Conservation (phyloP, 2,329 filamentous ascomycete genomes). For the Periconia sp. region DNA sequence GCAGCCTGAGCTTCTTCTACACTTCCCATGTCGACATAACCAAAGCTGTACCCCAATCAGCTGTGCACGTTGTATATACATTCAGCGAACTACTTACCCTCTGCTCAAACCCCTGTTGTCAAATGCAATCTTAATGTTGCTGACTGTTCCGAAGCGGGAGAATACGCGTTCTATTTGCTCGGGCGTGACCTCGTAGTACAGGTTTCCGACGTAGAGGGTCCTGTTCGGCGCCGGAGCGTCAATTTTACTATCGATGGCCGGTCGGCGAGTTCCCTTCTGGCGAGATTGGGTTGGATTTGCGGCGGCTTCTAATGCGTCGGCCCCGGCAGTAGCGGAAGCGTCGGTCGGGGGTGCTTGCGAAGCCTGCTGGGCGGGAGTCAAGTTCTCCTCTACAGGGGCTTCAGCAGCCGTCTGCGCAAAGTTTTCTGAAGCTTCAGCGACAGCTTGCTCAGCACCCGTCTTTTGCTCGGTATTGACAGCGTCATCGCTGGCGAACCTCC, state of each 20-base stretch:
- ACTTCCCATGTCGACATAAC: slow-evolving; percentile 63
- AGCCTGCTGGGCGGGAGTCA: slow-evolving; percentile 28
- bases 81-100: slow-evolving; percentile 54
- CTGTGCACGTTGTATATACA: background rate
- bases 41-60: slow-evolving; percentile 56
- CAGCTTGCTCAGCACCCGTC: background rate
- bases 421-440: slow-evolving; percentile 19
- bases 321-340: slow-evolving; percentile 28
- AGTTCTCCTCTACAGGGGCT: slow-evolving; percentile 36
- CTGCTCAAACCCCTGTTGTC: slow-evolving; percentile 67
- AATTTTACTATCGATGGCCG: background rate
- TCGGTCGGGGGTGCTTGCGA: slow-evolving; percentile 27
- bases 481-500: slow-evolving; percentile 53
- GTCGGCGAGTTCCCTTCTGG: background rate
- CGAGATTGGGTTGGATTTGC: background rate
- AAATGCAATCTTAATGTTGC: slow-evolving; percentile 57
- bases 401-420: slow-evolving; percentile 41
- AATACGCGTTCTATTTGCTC: slow-evolving; percentile 64
- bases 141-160: slow-evolving; percentile 58
- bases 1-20: slow-evolving; percentile 58
- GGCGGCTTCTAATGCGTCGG: slow-evolving; percentile 24
- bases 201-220: slow-evolving; percentile 67
- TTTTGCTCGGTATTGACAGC: slow-evolving; percentile 41
- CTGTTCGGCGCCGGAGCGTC: slow-evolving; percentile 18
- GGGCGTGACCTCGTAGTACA: slow-evolving; percentile 68